Percentiles rank a stretch among this genome's conserved stretches.
phyloP scores from a whole-genome alignment of 1,284 basidiomycete genomes.

The Microbotryum silenes-acaulis region DNA sequence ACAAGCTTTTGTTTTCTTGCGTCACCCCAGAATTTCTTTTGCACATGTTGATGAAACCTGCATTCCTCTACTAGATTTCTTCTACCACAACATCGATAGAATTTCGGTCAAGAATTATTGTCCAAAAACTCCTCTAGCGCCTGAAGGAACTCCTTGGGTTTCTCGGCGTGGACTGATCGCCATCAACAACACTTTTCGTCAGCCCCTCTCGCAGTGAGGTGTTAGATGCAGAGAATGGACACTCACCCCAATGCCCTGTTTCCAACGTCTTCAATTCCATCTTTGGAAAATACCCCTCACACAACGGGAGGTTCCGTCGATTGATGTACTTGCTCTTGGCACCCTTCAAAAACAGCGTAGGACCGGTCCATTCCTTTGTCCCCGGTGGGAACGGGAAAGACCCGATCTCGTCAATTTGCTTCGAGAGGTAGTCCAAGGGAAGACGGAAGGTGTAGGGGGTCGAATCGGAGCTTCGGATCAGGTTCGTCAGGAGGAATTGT shows the following conservation, averaged over 20 bases:
- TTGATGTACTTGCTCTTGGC: slow-evolving; percentile 71
- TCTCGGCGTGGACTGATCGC: slow-evolving; percentile 36
- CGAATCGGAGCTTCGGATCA: slow-evolving; percentile 43
- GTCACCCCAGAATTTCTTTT: no score
- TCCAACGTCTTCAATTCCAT: slow-evolving; percentile 42
- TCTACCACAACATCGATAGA: no score
- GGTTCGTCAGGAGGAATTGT: slow-evolving; percentile 75
- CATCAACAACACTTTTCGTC: not conserved
- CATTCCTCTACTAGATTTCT: no score
- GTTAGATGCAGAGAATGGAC: no score
- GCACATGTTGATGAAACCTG: no score
- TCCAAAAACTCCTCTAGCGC: slow-evolving; percentile 36
- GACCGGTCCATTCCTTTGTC: slow-evolving; percentile 56
- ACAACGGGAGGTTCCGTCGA: slow-evolving; percentile 52
- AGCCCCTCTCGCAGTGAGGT: not conserved
- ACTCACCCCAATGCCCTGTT: slow-evolving; percentile 44
- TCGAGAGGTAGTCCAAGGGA: slow-evolving; percentile 58
- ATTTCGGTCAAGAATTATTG: not conserved
- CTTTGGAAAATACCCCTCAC: slow-evolving; percentile 61
- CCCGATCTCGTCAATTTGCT: slow-evolving; percentile 59
- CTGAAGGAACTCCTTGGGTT: slow-evolving; percentile 41
- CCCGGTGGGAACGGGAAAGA: slow-evolving; percentile 55
- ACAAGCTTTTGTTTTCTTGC: no score
- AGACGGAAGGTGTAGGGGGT: slow-evolving; percentile 56
- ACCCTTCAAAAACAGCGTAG: slow-evolving; percentile 70